Base-by-base conservation (phyloP, 305 asterid species). In the Lippia alba region DNA sequence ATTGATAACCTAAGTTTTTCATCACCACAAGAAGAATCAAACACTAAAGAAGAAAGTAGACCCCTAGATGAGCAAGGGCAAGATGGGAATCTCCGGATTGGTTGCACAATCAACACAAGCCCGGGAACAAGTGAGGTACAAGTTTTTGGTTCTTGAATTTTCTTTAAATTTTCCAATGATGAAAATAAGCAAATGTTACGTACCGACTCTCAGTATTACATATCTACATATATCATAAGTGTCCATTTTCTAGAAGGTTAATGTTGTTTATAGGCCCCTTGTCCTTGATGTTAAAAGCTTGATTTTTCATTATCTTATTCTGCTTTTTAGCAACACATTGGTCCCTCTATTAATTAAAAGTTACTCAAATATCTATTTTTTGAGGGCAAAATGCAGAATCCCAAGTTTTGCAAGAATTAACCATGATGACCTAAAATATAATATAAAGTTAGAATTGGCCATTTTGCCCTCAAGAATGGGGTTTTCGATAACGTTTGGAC, bases 51-150 rank as follows among this genome's bases (percentile, higher is more conserved):
- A 56, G 86, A 73, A 64, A 82, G 48, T 45, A 64, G 20, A 30
- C 64, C 36, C 58, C 14, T 50, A 6, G 61, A 8, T 53, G 80
- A 71, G 51, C 81, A 76, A 67, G 71, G 74, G 69, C 80, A 78
- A 61, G 91, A 87, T n/a, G 87, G 82, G 67, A 87, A 69, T 74
- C 76, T 82, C 58, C 67, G 88, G 56, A 80, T 94, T 64, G 82
- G 75, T 64, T 87, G 94, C 86, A 79, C 84, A 14, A 68, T 90
- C 72, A 83, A 86, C 83, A 82, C 91, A 14, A 94, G 99, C 76
- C 99, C 97, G 6, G 97, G 97, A 80, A 87, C 95, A 73, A 90
- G 97, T 44, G 97, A 94, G 97, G 99, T 91, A 85, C 45, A 36
- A 0, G 24, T 58, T 56, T 49, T 24, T 36, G 8, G 6, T 39